Evolutionary conservation across 106 monocot genomes (phyloP), one percentile per base, ranked within the genome.

Genomic region (Posidonia australis): DNA sequence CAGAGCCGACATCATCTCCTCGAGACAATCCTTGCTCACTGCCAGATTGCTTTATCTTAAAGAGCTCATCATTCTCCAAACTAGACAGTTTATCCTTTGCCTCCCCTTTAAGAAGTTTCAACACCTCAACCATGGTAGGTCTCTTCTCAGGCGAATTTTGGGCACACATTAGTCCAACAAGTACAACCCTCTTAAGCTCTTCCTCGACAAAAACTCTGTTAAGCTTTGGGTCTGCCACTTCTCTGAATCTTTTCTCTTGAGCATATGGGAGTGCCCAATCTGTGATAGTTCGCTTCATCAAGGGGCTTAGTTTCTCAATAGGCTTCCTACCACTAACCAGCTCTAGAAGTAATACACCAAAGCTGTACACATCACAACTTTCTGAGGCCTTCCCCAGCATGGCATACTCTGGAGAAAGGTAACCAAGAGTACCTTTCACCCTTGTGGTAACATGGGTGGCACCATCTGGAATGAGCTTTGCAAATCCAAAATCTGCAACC

Each of bases 401-500:
- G 9, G 80, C 77, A 18, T 80, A 84, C 44, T 84, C 84, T 4
- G 84, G 84, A 2, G 84, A 77, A 42, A 84, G 80, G 21, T 84
- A 84, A 3, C 84, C 84, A 14, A 78, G 75, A 5, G 80, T 80
- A 17, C 84, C 84, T 25, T 77, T 80, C 20, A 80, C 84, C 47
- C 56, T 71, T 11, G 80, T 80, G 6, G 78, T 85, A 7, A 85
- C 85, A 62, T 81, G 85, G 44, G 71, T 66, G 31, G 80, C 76
- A 12, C 81, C 85, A 22, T 81, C 85, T 0, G 85, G 85, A 19
- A 85, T 78, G 28, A 85, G 75, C 69, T 75, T 80, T 46, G 85
- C 85, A 42, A 85, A 81, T 54, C 85, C 85, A 54, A 85, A 85
- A 60, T 85, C 85, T 1, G 81, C 77, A 54, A 85, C 85, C 26